A percentile compares a stretch with the other conserved stretches of the same genome.
These are phyloP conservation scores for Aspergillus tanneri DNA, from an alignment of 2,329 filamentous ascomycete species.

Conservation along the genomic window DNA sequence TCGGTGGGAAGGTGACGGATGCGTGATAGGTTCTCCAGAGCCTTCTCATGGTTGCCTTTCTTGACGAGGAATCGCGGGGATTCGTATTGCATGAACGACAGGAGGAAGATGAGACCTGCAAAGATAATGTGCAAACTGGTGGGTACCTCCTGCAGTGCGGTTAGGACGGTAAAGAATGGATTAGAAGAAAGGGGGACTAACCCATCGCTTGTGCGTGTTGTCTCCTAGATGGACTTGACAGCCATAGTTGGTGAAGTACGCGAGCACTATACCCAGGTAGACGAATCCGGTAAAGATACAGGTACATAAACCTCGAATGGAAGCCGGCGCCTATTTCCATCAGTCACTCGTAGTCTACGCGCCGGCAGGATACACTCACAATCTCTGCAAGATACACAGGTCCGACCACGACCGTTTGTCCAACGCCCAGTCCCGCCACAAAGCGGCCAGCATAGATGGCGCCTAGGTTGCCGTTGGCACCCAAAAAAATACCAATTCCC, in stretches of 20 bases:
- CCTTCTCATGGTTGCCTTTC: constrained; percentile 55
- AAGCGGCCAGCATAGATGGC: constrained; percentile 47
- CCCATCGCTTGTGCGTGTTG: constrained; percentile 50
- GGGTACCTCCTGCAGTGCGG: constrained; percentile 51
- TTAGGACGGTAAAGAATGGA: constrained; percentile 12
- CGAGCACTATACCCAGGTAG: constrained; percentile 74
- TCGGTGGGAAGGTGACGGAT: constrained; percentile 61
- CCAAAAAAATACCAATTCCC: constrained; percentile 47
- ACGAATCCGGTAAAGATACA: constrained; percentile 69
- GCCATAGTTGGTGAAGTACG: constrained; percentile 73
- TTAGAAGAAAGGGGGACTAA: constrained; percentile 30
- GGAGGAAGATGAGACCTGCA: constrained; percentile 66
- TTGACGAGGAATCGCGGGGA: constrained; percentile 72
- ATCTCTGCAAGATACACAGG: constrained; percentile 74
- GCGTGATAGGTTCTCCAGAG: constrained; percentile 45
- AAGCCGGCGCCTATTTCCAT: constrained; percentile 53
- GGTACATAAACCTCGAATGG: constrained; percentile 70
- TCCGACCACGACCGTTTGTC: constrained; percentile 47
- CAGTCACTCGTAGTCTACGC: not conserved
- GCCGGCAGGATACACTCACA: constrained; percentile 20
- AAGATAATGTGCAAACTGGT: constrained; percentile 77
- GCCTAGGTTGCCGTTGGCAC: constrained; percentile 36
- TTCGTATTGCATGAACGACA: constrained; percentile 68
- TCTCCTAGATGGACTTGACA: constrained; percentile 52
- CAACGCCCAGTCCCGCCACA: constrained; percentile 45